These are phyloP conservation scores for Solanum dulcamara DNA, from an alignment of 257 asterid genomes.

Conservation along the genomic window DNA sequence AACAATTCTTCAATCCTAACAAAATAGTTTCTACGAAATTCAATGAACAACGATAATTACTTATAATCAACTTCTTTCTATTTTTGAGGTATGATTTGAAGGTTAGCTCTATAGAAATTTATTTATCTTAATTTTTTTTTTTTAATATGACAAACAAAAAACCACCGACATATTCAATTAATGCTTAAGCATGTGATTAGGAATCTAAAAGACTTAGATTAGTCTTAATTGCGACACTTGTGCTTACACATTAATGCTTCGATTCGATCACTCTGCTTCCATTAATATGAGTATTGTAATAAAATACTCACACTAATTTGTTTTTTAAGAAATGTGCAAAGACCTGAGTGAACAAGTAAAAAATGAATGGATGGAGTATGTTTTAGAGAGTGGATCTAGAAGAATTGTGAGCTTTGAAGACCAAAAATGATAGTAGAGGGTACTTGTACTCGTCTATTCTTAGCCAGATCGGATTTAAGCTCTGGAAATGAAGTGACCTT, in stretches of 20 bases:
- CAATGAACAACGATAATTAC: too few relatives aligned
- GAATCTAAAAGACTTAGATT: neutral
- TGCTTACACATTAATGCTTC: neutral
- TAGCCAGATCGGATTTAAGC: neutral
- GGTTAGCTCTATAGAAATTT: too few relatives aligned
- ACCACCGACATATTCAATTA: neutral
- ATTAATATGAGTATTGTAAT: too few relatives aligned
- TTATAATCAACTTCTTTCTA: too few relatives aligned
- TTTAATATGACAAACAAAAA: neutral
- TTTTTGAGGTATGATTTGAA: too few relatives aligned
- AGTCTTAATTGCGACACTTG: neutral
- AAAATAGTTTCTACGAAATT: too few relatives aligned
- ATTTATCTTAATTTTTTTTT: neutral
- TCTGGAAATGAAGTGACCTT: accelerated
- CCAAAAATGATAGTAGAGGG: neutral
- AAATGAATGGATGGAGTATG: neutral
- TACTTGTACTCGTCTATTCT: neutral
- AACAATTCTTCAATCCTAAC: too few relatives aligned
- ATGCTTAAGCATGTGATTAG: neutral
- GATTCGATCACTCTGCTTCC: too few relatives aligned
- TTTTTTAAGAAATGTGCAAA: neutral
- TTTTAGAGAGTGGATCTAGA: neutral
- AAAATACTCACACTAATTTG: neutral
- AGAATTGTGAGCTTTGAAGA: neutral
- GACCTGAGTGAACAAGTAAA: neutral